Conservation (phyloP, 805 yeast genomes). For the Torulaspora quercuum region DNA sequence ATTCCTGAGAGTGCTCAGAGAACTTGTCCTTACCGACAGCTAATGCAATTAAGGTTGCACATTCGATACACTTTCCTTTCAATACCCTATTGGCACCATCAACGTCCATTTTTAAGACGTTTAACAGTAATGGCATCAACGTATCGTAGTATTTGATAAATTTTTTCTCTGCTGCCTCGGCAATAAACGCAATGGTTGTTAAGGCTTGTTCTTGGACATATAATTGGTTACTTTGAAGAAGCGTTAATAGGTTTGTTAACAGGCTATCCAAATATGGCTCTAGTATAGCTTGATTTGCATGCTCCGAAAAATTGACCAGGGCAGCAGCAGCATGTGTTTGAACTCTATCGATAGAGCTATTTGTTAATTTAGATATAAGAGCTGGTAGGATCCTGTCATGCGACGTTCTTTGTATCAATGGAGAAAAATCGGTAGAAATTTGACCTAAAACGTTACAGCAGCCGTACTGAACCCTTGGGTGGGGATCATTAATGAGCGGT, state of each 20-base stretch:
- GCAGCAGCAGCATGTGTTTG: slow-evolving; percentile 99
- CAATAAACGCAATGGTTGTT: slow-evolving; percentile 94
- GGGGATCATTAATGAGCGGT: slow-evolving; percentile 81
- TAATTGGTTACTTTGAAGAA: slow-evolving; percentile 80
- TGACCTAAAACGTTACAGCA: slow-evolving; percentile 97
- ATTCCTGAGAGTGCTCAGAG: slow-evolving; percentile 64
- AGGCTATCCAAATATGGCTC: slow-evolving; percentile 91
- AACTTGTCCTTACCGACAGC: slow-evolving; percentile 95
- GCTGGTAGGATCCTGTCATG: slow-evolving; percentile 84
- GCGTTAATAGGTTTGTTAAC: slow-evolving; percentile 65
- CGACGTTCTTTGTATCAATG: slow-evolving; percentile 73
- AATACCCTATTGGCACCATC: slow-evolving; percentile 69
- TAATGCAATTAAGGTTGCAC: slow-evolving; percentile 87
- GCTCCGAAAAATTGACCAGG: slow-evolving; percentile 89
- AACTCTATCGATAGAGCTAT: slow-evolving; percentile 78
- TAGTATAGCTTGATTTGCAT: slow-evolving; percentile 77
- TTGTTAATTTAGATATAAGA: slow-evolving; percentile 72
- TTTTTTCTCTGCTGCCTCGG: slow-evolving; percentile 89
- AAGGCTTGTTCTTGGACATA: slow-evolving; percentile 97
- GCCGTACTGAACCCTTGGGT: slow-evolving; percentile 94
- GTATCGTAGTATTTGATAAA: slow-evolving; percentile 92
- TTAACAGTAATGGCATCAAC: slow-evolving; percentile 81
- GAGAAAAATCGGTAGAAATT: slow-evolving; percentile 94
- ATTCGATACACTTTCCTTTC: slow-evolving; percentile 92
- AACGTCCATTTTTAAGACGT: slow-evolving; percentile 73